A percentile compares a stretch with the other conserved stretches of the same genome.
Evolutionary conservation across 1,284 basidiomycete species (phyloP).

Genomic region (Moniliophthora roreri): DNA sequence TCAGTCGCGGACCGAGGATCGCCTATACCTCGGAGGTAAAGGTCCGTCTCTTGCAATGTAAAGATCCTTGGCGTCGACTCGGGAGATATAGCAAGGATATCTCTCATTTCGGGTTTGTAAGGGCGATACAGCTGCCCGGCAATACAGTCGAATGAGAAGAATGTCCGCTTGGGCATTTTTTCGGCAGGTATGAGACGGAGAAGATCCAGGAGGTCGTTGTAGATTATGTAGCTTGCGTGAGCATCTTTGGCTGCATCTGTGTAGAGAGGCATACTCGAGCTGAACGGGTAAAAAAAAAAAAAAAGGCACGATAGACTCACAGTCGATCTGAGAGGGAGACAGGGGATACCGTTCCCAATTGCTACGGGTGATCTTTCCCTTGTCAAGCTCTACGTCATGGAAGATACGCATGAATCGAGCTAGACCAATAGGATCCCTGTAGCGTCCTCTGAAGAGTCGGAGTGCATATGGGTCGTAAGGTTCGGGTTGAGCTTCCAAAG

Average conservation of each 20-base stretch:
- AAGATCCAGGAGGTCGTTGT: conserved; percentile 36
- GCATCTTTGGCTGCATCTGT: conserved; percentile 78
- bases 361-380: conserved; percentile 59
- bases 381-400: conserved; percentile 46
- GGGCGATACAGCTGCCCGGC: conserved; percentile 37
- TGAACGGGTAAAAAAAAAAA: conserved; percentile 11
- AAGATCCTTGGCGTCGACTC: not conserved
- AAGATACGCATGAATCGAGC: conserved; percentile 61
- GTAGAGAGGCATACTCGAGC: too few relatives aligned
- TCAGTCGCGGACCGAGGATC: not conserved
- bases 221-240: conserved; percentile 55
- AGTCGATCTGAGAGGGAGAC: conserved; percentile 48
- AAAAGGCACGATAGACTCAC: conserved; percentile 38
- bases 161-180: conserved; percentile 42
- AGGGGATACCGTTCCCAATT: conserved; percentile 62
- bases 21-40: conserved; percentile 8
- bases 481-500: not conserved
- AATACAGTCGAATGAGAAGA: conserved; percentile 57
- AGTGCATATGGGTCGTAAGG: conserved; percentile 5
- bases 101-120: conserved; percentile 3
- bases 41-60: conserved; percentile 12
- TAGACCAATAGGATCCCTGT: conserved; percentile 54
- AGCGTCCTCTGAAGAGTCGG: conserved; percentile 52
- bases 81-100: conserved; percentile 4
- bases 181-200: conserved; percentile 3